These are phyloP conservation scores for Colletotrichum sp. DNA, from an alignment of 2,329 filamentous ascomycete genomes.

Conservation along the genomic window DNA sequence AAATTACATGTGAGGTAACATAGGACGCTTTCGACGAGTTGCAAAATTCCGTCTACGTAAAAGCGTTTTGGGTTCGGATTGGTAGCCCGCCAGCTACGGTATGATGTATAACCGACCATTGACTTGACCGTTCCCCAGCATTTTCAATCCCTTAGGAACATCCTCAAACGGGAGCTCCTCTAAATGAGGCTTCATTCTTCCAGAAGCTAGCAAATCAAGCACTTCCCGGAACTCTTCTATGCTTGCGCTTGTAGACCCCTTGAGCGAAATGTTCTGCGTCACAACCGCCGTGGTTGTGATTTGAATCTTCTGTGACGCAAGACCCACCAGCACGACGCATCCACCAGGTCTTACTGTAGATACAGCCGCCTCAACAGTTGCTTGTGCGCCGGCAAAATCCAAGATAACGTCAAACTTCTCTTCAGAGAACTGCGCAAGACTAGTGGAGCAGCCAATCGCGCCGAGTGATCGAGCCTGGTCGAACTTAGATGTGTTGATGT, in stretches of 20 bases:
- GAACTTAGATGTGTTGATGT: not conserved
- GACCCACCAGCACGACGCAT: slow-evolving; percentile 6
- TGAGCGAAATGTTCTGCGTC: not conserved
- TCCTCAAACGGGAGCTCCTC: not conserved
- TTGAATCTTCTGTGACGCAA: not conserved
- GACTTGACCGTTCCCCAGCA: not conserved
- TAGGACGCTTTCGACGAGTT: too few relatives aligned
- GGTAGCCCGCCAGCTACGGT: not conserved
- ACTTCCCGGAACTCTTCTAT: not conserved
- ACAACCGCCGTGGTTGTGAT: not conserved
- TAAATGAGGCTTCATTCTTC: not conserved
- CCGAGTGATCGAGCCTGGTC: not conserved
- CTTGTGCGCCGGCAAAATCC: slow-evolving; percentile 9
- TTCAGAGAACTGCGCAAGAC: not conserved
- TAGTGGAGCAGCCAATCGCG: not conserved
- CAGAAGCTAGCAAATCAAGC: not conserved
- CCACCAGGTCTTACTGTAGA: slow-evolving; percentile 1
- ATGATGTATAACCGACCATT: not conserved
- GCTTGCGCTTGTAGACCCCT: not conserved
- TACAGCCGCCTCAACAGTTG: not conserved
- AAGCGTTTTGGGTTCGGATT: too few relatives aligned
- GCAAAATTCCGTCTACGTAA: too few relatives aligned
- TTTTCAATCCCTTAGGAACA: not conserved
- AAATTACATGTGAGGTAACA: too few relatives aligned
- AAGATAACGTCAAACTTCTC: slow-evolving; percentile 7